These are phyloP conservation scores for baker's yeast (Saccharomyces cerevisiae) DNA, from an alignment of 805 yeast species.

Conservation along the genomic window DNA sequence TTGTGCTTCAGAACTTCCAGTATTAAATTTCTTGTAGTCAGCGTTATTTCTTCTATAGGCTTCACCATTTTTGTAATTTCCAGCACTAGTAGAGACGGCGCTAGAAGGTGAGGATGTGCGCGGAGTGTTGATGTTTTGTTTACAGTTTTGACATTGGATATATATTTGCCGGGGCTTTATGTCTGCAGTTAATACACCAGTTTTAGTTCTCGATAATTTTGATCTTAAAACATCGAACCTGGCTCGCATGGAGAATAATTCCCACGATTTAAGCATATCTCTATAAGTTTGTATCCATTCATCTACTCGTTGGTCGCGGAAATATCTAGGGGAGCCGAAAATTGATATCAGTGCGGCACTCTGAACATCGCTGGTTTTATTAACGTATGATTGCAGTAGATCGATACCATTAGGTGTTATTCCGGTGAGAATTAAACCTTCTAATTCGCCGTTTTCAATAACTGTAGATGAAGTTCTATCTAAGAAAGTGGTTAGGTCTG, in stretches of 20 bases:
- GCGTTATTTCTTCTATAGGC: neutral
- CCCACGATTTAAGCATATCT: constrained; percentile 68
- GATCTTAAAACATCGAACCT: constrained; percentile 75
- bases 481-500: constrained; percentile 65
- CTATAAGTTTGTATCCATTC: constrained; percentile 74
- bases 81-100: neutral
- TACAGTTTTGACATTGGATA: constrained; percentile 76
- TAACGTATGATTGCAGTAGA: constrained; percentile 76
- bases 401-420: constrained; percentile 77
- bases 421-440: constrained; percentile 88
- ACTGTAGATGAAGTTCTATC: constrained; percentile 63
- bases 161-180: constrained; percentile 66
- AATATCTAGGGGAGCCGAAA: constrained; percentile 78
- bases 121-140: constrained; percentile 49
- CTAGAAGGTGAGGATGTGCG: neutral
- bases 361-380: constrained; percentile 83
- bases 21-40: neutral
- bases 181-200: constrained; percentile 40
- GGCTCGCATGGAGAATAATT: constrained; percentile 68
- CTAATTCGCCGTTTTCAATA: constrained; percentile 72
- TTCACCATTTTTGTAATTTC: neutral
- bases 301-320: constrained; percentile 61
- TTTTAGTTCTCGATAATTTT: constrained; percentile 46
- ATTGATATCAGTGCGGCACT: constrained; percentile 78
- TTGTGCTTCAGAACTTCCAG: neutral